Conservation (phyloP, 805 yeast species). For the Myxozyma udenii region DNA sequence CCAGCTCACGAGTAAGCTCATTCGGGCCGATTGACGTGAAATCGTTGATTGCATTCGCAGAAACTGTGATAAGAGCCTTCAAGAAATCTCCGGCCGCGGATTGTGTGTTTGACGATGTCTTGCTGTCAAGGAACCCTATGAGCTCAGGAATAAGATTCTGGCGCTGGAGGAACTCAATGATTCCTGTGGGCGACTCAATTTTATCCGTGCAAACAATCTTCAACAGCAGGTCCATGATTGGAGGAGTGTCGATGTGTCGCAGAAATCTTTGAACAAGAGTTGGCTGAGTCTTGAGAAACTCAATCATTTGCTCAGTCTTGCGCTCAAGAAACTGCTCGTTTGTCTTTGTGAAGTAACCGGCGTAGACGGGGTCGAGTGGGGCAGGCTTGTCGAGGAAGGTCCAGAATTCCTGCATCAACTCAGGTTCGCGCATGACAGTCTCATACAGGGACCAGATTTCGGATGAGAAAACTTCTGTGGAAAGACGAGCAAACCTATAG, state of each 20-base stretch:
- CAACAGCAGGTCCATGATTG: slow-evolving; percentile 86
- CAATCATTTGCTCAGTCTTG: slow-evolving; percentile 66
- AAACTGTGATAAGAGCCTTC: slow-evolving; percentile 88
- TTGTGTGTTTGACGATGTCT: slow-evolving; percentile 67
- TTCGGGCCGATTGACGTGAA: slow-evolving; percentile 95
- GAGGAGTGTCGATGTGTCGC: slow-evolving; percentile 86
- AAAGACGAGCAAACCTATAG: slow-evolving; percentile 51
- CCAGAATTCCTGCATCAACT: slow-evolving; percentile 73
- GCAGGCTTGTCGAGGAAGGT: slow-evolving; percentile 62
- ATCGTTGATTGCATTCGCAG: slow-evolving; percentile 86
- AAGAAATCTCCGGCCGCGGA: slow-evolving; percentile 94
- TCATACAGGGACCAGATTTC: slow-evolving; percentile 95
- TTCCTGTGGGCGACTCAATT: slow-evolving; percentile 83
- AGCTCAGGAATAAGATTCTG: slow-evolving; percentile 73
- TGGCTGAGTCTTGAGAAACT: slow-evolving; percentile 65
- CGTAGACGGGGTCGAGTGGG: slow-evolving; percentile 69
- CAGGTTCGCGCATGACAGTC: slow-evolving; percentile 73
- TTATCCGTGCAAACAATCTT: slow-evolving; percentile 91
- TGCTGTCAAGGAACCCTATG: slow-evolving; percentile 67
- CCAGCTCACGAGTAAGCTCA: slow-evolving; percentile 86
- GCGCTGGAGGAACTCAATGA: slow-evolving; percentile 67
- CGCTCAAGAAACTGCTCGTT: slow-evolving; percentile 86
- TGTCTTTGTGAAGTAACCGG: slow-evolving; percentile 87
- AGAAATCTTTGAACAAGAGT: slow-evolving; percentile 75
- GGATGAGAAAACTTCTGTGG: slow-evolving; percentile 84